Conservation (phyloP, 2,329 filamentous ascomycete species). For the Setomelanomma holmii region DNA sequence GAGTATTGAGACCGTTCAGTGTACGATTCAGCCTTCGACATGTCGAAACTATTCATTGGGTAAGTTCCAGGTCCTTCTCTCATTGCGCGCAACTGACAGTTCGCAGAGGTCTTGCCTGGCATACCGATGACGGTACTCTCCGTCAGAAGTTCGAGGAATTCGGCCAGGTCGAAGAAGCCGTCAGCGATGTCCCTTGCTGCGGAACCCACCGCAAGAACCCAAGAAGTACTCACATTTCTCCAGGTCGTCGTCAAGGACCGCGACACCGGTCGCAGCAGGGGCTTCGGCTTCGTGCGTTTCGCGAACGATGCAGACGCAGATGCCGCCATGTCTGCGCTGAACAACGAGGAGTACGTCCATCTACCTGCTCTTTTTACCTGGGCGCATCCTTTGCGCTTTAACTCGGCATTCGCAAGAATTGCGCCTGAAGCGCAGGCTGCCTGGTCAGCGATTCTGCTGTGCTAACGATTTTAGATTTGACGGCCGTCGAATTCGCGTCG, state of each 20-base stretch:
- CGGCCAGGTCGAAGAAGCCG: constrained; percentile 90
- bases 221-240: constrained; percentile 23
- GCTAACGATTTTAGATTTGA: constrained; percentile 72
- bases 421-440: neutral
- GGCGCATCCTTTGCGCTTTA: neutral
- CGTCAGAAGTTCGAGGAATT: constrained; percentile 93
- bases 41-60: constrained; percentile 97
- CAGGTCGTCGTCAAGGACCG: constrained; percentile 98
- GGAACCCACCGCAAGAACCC: neutral
- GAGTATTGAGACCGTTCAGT: constrained; percentile 51
- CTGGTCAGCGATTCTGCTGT: neutral
- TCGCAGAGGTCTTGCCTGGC: constrained; percentile 94
- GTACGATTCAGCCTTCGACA: constrained; percentile 54
- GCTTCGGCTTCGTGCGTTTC: constrained; percentile 97
- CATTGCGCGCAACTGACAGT: constrained; percentile 12
- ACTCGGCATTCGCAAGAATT: neutral
- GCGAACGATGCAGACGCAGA: constrained; percentile 77
- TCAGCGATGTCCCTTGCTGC: constrained; percentile 62
- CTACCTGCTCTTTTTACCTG: neutral
- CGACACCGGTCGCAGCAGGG: constrained; percentile 94
- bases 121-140: constrained; percentile 89
- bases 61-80: constrained; percentile 57
- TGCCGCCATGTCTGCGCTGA: constrained; percentile 78
- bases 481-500: constrained; percentile 91
- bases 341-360: constrained; percentile 81